These are phyloP conservation scores for Aspergillus olivimuriae DNA, from an alignment of 495 filamentous ascomycete species.

Conservation along the genomic window DNA sequence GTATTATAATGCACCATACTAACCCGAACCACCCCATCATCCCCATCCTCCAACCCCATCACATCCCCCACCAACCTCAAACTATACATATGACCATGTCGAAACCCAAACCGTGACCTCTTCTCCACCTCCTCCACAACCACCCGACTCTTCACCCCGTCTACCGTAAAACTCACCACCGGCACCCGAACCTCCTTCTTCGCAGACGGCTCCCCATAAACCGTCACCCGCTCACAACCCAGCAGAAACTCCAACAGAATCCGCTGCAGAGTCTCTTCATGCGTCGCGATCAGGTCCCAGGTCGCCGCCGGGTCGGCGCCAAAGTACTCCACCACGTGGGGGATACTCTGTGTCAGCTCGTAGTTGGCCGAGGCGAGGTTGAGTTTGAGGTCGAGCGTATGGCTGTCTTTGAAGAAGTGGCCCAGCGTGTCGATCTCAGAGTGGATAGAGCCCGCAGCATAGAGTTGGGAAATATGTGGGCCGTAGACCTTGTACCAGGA, in stretches of 20 bases:
- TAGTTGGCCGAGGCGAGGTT: slow-evolving; percentile 60
- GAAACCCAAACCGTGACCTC: slow-evolving; percentile 48
- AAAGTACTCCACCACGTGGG: slow-evolving; percentile 51
- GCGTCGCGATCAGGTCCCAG: slow-evolving; percentile 47
- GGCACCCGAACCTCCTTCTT: slow-evolving; percentile 47
- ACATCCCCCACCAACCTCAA: slow-evolving; percentile 54
- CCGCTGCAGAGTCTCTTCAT: slow-evolving; percentile 55
- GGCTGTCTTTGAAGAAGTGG: slow-evolving; percentile 60
- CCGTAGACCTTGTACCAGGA: slow-evolving; percentile 75
- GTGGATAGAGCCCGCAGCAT: slow-evolving; percentile 44
- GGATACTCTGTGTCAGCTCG: slow-evolving; percentile 57
- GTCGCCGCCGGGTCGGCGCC: slow-evolving; percentile 23
- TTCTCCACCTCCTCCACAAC: slow-evolving; percentile 58
- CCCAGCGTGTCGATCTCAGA: slow-evolving; percentile 46
- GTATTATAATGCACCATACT: slow-evolving; percentile 74
- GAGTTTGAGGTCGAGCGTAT: slow-evolving; percentile 55
- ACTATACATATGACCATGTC: slow-evolving; percentile 66
- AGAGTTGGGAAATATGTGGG: slow-evolving; percentile 63
- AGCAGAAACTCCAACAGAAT: slow-evolving; percentile 52
- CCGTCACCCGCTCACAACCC: slow-evolving; percentile 36
- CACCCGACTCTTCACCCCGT: slow-evolving; percentile 47
- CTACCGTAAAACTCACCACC: slow-evolving; percentile 59
- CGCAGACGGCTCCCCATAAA: slow-evolving; percentile 49
- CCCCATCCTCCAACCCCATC: slow-evolving; percentile 42
- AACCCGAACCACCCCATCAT: slow-evolving; percentile 62